Conservation (phyloP, 441 rosid species). For the Gossypium schwendimanii region DNA sequence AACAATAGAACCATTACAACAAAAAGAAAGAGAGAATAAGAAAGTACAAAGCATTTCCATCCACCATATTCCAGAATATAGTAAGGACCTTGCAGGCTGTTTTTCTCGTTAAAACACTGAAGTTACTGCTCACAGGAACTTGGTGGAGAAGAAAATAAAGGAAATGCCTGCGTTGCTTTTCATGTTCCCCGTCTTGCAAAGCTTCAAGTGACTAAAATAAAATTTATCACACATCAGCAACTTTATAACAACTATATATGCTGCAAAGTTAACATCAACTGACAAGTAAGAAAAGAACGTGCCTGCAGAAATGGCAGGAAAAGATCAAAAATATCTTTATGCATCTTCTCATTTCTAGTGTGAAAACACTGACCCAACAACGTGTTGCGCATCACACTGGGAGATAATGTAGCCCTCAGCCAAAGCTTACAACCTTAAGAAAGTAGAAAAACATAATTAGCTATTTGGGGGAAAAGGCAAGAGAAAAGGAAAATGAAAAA, state of each 20-base stretch:
- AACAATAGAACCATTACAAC: conserved; percentile 26
- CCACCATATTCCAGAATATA: conserved; percentile 17
- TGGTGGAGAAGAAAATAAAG: conserved; percentile 97
- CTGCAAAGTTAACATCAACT: neutral
- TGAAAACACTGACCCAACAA: conserved; percentile 98
- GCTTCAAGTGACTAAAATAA: conserved; percentile 85
- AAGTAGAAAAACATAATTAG: conserved; percentile 13
- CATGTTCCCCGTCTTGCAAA: conserved; percentile 97
- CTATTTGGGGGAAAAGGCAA: neutral
- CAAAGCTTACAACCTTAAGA: conserved; percentile 91
- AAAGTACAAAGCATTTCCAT: neutral
- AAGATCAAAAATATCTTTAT: conserved; percentile 95
- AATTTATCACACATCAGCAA: conserved; percentile 19
- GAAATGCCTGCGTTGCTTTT: conserved; percentile 80
- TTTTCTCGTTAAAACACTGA: conserved; percentile 74
- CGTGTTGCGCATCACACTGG: conserved; percentile 96
- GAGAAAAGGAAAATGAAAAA: conserved; percentile 8
- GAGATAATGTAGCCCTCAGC: conserved; percentile 93
- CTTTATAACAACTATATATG: conserved; percentile 11
- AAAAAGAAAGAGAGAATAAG: conserved; percentile 16
- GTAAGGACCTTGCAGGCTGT: conserved; percentile 81
- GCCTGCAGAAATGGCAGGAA: conserved; percentile 94
- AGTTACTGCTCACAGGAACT: conserved; percentile 94
- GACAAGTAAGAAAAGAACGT: conserved; percentile 23
- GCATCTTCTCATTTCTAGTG: conserved; percentile 83